A percentile compares a stretch with the other conserved stretches of the same genome.
Conservation (phyloP, 306 rosid genomes). For the Trichosanthes cucumerina region DNA sequence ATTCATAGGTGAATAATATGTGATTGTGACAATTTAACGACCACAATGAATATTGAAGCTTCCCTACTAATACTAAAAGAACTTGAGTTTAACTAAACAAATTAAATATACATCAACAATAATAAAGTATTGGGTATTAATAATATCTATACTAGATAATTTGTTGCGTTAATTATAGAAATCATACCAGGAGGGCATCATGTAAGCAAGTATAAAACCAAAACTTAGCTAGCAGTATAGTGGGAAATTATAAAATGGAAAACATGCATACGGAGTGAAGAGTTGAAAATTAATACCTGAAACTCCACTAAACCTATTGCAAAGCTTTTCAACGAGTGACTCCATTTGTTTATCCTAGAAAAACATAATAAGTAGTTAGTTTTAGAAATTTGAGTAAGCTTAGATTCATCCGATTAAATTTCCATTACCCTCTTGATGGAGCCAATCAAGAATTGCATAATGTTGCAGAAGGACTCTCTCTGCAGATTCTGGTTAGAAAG, state of each 20-base stretch:
- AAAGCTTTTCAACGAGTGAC: constrained; percentile 90
- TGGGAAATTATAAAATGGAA: background rate
- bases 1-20: too few relatives aligned
- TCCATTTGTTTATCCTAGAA: constrained; percentile 92
- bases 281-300: constrained; percentile 37
- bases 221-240: background rate
- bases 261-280: background rate
- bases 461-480: constrained; percentile 73
- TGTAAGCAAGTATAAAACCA: background rate
- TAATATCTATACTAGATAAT: background rate
- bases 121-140: background rate
- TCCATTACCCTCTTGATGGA: constrained; percentile 79
- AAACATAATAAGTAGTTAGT: constrained; percentile 19
- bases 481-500: constrained; percentile 63
- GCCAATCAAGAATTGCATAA: constrained; percentile 90
- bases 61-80: background rate
- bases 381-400: constrained; percentile 6
- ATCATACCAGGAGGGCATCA: background rate
- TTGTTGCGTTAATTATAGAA: background rate
- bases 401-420: background rate
- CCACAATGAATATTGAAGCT: background rate
- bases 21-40: background rate
- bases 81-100: background rate
- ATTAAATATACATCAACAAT: background rate
- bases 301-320: constrained; percentile 83